Evolutionary conservation across 345 rosid species (phyloP).

Genomic region (Noccaea caerulescens): DNA sequence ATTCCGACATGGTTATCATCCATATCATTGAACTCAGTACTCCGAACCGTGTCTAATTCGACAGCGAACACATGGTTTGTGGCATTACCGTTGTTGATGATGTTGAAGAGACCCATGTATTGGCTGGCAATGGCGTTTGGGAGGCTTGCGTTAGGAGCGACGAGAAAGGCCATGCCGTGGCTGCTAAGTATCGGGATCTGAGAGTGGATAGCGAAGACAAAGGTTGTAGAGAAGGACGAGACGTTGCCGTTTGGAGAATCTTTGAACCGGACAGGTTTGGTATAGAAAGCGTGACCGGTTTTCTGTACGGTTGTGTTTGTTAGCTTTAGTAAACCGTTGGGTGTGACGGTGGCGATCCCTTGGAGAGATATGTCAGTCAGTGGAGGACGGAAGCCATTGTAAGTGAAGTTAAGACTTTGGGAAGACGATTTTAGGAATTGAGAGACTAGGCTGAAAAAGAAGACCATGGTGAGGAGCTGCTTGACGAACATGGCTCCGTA

Average conservation of each 20-base stretch:
- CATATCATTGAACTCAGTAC: constrained; percentile 22
- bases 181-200: constrained; percentile 5
- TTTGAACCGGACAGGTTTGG: constrained; percentile 61
- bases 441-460: background rate
- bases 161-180: constrained; percentile 54
- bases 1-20: constrained; percentile 5
- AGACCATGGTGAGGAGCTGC: constrained; percentile 12
- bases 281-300: constrained; percentile 69
- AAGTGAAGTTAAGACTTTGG: constrained; percentile 29
- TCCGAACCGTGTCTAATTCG: constrained; percentile 52
- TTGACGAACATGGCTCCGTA: constrained; percentile 16
- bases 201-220: constrained; percentile 56
- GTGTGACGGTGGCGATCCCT: constrained; percentile 53
- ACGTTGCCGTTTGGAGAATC: constrained; percentile 42
- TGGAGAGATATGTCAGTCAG: constrained; percentile 45
- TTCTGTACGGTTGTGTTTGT: constrained; percentile 48
- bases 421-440: constrained; percentile 19
- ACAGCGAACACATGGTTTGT: constrained; percentile 54
- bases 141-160: constrained; percentile 46
- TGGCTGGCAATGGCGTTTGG: constrained; percentile 30
- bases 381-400: constrained; percentile 28
- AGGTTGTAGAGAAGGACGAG: constrained; percentile 61
- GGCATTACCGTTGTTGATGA: constrained; percentile 35
- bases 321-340: constrained; percentile 55
- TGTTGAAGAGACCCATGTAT: constrained; percentile 53